Evolutionary conservation across 2,329 filamentous ascomycete species (phyloP).

Genomic region (Nannizziopsis arthrosporioides): DNA sequence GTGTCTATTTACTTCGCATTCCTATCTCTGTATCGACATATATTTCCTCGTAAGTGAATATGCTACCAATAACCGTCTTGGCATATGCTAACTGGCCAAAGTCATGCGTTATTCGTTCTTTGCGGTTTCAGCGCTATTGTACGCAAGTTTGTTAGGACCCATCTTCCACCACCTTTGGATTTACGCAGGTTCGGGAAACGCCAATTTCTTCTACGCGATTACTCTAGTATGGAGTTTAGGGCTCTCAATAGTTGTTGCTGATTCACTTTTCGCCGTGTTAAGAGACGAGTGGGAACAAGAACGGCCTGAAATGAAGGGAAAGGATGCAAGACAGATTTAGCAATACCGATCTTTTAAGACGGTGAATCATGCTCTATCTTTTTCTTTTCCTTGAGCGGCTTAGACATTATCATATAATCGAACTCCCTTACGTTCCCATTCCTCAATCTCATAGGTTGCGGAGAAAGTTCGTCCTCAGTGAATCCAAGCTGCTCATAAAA

Average conservation of each 20-base stretch:
- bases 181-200: constrained; percentile 92
- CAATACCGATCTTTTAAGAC: neutral
- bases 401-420: constrained; percentile 45
- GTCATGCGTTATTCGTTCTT: constrained; percentile 92
- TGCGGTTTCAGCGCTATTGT: constrained; percentile 68
- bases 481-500: constrained; percentile 45
- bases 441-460: constrained; percentile 38
- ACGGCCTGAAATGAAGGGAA: constrained; percentile 76
- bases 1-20: constrained; percentile 74
- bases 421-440: constrained; percentile 39
- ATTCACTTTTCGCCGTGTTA: constrained; percentile 76
- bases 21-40: constrained; percentile 75
- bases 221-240: constrained; percentile 96
- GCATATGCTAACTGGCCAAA: constrained; percentile 27
- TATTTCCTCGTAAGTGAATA: constrained; percentile 59
- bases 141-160: constrained; percentile 77
- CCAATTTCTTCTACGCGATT: constrained; percentile 99
- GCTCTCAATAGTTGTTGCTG: constrained; percentile 72
- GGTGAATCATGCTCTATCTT: neutral
- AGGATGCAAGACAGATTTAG: constrained; percentile 75
- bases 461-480: constrained; percentile 42
- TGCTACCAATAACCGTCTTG: neutral
- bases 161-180: constrained; percentile 98
- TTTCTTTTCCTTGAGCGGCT: constrained; percentile 22
- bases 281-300: constrained; percentile 91